These are phyloP conservation scores for Exophiala dermatitidis DNA, from an alignment of 2,329 filamentous ascomycete genomes.

Conservation along the genomic window DNA sequence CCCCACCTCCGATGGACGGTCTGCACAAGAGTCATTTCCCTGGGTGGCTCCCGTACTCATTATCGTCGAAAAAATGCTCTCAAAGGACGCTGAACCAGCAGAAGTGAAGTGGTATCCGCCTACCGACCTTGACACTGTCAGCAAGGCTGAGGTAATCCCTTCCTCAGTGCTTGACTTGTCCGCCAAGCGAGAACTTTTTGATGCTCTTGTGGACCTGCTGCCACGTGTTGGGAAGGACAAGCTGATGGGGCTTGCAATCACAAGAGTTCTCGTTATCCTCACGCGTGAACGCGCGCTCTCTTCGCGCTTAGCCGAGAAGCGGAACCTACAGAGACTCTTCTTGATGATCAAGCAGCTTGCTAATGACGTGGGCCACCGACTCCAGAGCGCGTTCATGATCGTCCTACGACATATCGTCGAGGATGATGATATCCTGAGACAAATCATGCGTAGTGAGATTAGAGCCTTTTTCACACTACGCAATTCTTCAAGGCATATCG, in stretches of 20 bases:
- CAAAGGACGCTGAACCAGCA: constrained; percentile 74
- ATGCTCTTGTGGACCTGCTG: constrained; percentile 72
- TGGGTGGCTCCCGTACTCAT: constrained; percentile 90
- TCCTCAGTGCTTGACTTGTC: constrained; percentile 57
- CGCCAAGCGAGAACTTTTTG: constrained; percentile 64
- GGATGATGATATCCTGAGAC: constrained; percentile 81
- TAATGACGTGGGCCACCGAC: constrained; percentile 65
- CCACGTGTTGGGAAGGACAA: constrained; percentile 84
- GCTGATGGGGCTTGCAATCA: constrained; percentile 70
- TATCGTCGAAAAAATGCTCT: constrained; percentile 82
- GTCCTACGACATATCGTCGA: constrained; percentile 89
- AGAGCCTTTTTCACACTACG: constrained; percentile 62
- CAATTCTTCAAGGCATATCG: constrained; percentile 49
- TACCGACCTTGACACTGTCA: constrained; percentile 41
- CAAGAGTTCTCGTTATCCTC: constrained; percentile 77
- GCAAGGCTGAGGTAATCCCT: constrained; percentile 50
- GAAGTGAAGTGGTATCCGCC: constrained; percentile 63
- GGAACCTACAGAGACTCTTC: constrained; percentile 82
- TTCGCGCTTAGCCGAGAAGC: constrained; percentile 71
- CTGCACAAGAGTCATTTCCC: constrained; percentile 71
- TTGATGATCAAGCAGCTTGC: constrained; percentile 92
- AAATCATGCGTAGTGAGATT: constrained; percentile 89
- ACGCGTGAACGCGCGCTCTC: constrained; percentile 73
- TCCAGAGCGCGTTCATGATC: constrained; percentile 67
- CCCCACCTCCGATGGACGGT: constrained; percentile 45